These are phyloP conservation scores for Xylaria sp. DNA, from an alignment of 2,329 filamentous ascomycete species.

Conservation along the genomic window DNA sequence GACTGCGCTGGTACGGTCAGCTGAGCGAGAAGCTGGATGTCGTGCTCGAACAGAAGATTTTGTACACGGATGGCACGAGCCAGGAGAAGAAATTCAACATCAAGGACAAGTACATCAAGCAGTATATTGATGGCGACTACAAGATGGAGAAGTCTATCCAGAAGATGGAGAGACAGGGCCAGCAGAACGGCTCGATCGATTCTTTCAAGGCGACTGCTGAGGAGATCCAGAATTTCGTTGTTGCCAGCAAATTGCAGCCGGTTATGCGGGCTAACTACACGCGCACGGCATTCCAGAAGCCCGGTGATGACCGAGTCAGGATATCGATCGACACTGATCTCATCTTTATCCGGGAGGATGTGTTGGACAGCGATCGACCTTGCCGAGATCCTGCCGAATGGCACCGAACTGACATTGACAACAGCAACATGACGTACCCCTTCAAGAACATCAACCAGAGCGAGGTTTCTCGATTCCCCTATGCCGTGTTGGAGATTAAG, in stretches of 20 bases:
- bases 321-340: conserved; percentile 91
- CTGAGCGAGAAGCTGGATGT: conserved; percentile 74
- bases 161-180: conserved; percentile 77
- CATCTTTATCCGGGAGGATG: conserved; percentile 74
- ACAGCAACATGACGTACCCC: conserved; percentile 74
- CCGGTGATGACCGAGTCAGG: conserved; percentile 80
- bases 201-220: conserved; percentile 66
- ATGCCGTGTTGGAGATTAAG: conserved; percentile 89
- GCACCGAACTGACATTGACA: conserved; percentile 89
- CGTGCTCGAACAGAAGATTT: conserved; percentile 81
- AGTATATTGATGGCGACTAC: conserved; percentile 82
- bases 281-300: conserved; percentile 93
- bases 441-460: conserved; percentile 84
- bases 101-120: conserved; percentile 90
- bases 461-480: conserved; percentile 86
- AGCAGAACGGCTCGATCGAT: conserved; percentile 60
- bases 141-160: conserved; percentile 84
- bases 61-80: conserved; percentile 69
- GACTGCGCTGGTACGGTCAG: conserved; percentile 88
- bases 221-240: conserved; percentile 75
- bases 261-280: conserved; percentile 88
- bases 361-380: conserved; percentile 74
- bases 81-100: conserved; percentile 76
- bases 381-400: conserved; percentile 84
- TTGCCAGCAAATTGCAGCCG: conserved; percentile 71